Evolutionary conservation across 257 asterid genomes (phyloP).

Genomic region (Capsicum rhomboideum): DNA sequence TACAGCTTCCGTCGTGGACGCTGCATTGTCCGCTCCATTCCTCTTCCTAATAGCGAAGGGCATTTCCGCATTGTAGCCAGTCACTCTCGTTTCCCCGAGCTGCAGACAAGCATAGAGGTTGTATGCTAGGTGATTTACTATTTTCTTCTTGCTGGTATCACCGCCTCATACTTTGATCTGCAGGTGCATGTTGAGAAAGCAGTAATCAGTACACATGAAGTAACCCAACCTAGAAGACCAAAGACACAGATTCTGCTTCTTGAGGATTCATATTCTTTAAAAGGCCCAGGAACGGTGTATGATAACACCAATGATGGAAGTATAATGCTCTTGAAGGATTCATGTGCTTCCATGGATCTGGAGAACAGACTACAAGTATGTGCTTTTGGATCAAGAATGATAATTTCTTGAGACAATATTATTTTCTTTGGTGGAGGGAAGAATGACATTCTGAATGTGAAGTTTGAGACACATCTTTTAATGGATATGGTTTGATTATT

Average conservation of each 20-base stretch:
- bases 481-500: not conserved
- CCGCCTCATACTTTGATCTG: not conserved
- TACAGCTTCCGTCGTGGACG: conserved; percentile 48
- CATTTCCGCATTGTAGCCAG: conserved; percentile 30
- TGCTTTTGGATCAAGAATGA: not conserved
- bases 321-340: not conserved
- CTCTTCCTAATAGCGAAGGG: conserved; percentile 42
- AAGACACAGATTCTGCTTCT: not conserved
- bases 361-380: not conserved
- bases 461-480: not conserved
- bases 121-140: not conserved
- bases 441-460: not conserved
- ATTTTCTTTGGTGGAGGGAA: not conserved
- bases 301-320: not conserved
- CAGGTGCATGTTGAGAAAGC: conserved; percentile 34
- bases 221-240: conserved; percentile 4
- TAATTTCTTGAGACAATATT: not conserved
- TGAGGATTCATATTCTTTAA: conserved; percentile 4
- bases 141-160: not conserved
- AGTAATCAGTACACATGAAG: not conserved
- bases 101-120: conserved; percentile 46
- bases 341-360: conserved; percentile 1
- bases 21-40: conserved; percentile 43
- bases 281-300: conserved; percentile 11
- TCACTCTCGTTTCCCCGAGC: conserved; percentile 52